Evolutionary conservation across 371 early-diverging fungal genomes (phyloP).

Genomic region (Globomyces sp.): DNA sequence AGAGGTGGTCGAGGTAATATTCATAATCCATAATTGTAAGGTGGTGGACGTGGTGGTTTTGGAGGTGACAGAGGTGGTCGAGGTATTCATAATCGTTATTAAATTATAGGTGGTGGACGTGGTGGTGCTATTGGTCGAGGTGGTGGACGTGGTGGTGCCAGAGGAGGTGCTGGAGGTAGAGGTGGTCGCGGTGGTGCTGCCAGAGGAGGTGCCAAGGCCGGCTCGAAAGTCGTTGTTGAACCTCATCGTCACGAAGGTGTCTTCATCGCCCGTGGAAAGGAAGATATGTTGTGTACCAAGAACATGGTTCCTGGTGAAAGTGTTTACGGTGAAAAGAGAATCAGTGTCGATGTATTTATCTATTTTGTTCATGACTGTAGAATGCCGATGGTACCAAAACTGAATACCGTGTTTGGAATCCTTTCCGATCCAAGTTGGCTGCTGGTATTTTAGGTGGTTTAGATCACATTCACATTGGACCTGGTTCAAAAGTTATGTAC

Average conservation of each 20-base stretch:
- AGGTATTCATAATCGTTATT: no score
- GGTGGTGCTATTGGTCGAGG: constrained; percentile 25
- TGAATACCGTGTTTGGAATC: constrained; percentile 99
- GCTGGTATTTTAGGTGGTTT: constrained; percentile 99
- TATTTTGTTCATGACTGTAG: constrained; percentile 39
- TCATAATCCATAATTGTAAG: not conserved
- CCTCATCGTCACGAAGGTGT: constrained; percentile 98
- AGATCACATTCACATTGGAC: constrained; percentile 96
- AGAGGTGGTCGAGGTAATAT: constrained; percentile 11
- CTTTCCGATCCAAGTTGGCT: constrained; percentile 99
- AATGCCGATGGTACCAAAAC: constrained; percentile 92
- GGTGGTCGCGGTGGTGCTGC: constrained; percentile 47
- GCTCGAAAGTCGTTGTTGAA: constrained; percentile 92
- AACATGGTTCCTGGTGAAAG: constrained; percentile 98
- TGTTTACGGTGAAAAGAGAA: constrained; percentile 99
- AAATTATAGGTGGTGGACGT: constrained; percentile 33
- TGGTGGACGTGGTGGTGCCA: constrained; percentile 3
- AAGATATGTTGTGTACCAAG: constrained; percentile 98
- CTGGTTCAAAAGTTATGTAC: constrained; percentile 98
- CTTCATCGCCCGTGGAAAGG: constrained; percentile 96
- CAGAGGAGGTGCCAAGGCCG: constrained; percentile 75
- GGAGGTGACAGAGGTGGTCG: constrained; percentile 41
- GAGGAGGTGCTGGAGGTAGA: constrained; percentile 42
- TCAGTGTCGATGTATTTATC: constrained; percentile 72
- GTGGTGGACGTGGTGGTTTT: constrained; percentile 5